Base-by-base conservation (phyloP, 805 yeast species). In the Starmerella roubikii region DNA sequence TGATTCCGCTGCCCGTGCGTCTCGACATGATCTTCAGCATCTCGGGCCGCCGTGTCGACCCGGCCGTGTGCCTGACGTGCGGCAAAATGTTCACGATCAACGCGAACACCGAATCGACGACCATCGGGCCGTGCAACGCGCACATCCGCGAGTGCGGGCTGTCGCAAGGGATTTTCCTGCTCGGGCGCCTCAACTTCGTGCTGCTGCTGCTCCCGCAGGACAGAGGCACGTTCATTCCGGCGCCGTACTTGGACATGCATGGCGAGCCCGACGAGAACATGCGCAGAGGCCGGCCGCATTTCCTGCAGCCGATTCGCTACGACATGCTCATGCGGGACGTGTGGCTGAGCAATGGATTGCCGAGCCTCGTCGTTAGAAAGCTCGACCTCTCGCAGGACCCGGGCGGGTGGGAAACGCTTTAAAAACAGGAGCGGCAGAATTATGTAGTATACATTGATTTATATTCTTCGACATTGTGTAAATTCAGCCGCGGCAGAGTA, bases 351-450 rank as follows among this genome's bases (percentile, higher is more conserved):
- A 86, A 84, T 53, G 81, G 80, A 53, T 64, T 83, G 3, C 78
- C 83, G 3, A 83, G 82, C 49, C 66, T 68, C 32, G 76, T 86
- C 25, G 85, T 84, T 1, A 66, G 97, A 46, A 75, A 76, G 47
- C 66, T 88, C 13, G 97, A 88, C 50, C 74, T 78, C 29, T 71
- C 70, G 7, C 59, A 78, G 25, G 97, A 88, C 57, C 72, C 78
- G 28, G 98, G 98, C 8, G 98, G 98, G 0, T 88, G 98, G 98
- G 91, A 80, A 50, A 81, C 91, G 1, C 61, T 80, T 45, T 83
- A 8, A 5, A 23, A 15, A 25, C 7, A 3, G 11, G 17, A 18
- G 23, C n/a, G 11, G 19, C n/a, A n/a, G n/a, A n/a, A n/a, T n/a
- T n/a, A n/a, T 24, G 17, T 23, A 5, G 8, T 23, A 24, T 34